Percentiles rank a stretch among this genome's conserved stretches.
Conservation (phyloP, 169 alveolate species). For the Eimeria tenella region DNA sequence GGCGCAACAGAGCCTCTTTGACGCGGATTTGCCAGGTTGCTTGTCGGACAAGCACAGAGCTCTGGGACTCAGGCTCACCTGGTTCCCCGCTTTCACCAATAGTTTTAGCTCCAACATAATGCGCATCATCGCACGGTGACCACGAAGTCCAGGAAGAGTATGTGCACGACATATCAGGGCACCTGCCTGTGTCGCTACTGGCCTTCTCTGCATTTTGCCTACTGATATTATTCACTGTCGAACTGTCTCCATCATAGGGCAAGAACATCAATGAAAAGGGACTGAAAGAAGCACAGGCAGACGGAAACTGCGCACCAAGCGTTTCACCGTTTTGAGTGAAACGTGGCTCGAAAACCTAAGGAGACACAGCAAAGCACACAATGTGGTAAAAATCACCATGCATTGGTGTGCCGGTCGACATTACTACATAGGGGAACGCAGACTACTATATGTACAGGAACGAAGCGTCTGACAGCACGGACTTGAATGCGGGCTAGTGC, state of each 20-base stretch:
- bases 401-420: no score
- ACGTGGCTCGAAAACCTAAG: slow-evolving; percentile 64
- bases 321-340: slow-evolving; percentile 9
- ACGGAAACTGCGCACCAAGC: slow-evolving; percentile 63
- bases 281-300: slow-evolving; percentile 50
- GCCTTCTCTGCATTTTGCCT: not conserved
- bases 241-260: not conserved
- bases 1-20: slow-evolving; percentile 51
- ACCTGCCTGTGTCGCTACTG: not conserved
- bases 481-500: no score
- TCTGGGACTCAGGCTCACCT: not conserved
- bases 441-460: no score
- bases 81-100: not conserved
- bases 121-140: slow-evolving; percentile 56
- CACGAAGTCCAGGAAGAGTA: slow-evolving; percentile 70
- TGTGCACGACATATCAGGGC: slow-evolving; percentile 34
- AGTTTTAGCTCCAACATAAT: not conserved
- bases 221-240: not conserved
- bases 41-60: not conserved
- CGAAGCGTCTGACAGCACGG: no score
- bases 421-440: no score
- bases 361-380: not conserved
- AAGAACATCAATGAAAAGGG: slow-evolving; percentile 46
- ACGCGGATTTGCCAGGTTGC: slow-evolving; percentile 68
- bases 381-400: not conserved